These are phyloP conservation scores for Teratosphaeria viscida DNA, from an alignment of 2,329 filamentous ascomycete genomes.

Conservation along the genomic window DNA sequence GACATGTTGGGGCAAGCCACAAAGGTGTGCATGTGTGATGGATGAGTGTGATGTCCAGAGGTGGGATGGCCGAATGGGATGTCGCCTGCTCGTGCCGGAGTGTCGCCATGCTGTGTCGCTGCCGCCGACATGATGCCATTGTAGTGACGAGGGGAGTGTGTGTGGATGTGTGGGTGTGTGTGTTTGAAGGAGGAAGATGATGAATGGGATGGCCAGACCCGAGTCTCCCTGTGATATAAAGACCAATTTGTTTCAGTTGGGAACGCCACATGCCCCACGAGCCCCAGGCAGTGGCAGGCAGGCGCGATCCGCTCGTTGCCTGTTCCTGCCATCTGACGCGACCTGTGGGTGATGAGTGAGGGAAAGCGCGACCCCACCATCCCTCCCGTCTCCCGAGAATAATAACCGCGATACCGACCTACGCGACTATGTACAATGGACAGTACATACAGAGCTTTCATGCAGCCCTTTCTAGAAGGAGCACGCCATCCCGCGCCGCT, in stretches of 20 bases:
- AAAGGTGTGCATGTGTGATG: not conserved
- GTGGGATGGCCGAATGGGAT: not conserved
- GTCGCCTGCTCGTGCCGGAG: not conserved
- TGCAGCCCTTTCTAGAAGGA: not conserved
- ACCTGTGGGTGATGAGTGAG: not conserved
- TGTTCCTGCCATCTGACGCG: not conserved
- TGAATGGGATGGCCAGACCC: not conserved
- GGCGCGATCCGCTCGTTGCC: not conserved
- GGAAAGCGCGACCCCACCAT: not conserved
- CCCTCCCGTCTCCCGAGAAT: not conserved
- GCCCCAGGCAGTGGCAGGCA: not conserved
- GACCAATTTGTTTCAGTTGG: not conserved
- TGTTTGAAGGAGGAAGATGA: no score
- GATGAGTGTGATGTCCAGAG: not conserved
- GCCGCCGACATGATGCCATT: not conserved
- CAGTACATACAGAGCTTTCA: not conserved
- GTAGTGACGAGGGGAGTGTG: not conserved
- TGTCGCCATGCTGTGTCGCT: not conserved
- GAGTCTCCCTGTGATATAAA: not conserved
- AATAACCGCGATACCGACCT: no score
- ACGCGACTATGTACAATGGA: no score
- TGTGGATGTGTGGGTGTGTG: no score
- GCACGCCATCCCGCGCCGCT: not conserved
- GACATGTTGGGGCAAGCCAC: not conserved
- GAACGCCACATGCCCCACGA: not conserved